Evolutionary conservation across 306 rosid genomes (phyloP).

Genomic region (Medicago ruthenica): DNA sequence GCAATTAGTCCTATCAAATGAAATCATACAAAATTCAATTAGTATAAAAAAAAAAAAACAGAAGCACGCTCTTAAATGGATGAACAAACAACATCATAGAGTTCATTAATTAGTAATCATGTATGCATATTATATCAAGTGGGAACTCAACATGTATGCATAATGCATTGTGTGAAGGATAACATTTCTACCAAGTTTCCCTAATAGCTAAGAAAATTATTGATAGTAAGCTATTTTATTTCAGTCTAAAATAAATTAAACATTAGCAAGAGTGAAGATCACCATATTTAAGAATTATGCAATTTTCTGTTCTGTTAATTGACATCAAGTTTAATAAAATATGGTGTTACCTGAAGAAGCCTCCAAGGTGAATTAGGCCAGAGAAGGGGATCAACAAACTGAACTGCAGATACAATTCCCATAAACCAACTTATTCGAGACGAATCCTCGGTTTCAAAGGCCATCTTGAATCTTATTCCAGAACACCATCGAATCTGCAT

Average conservation of each 20-base stretch:
- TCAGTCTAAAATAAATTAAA: not conserved
- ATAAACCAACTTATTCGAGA: slow-evolving; percentile 80
- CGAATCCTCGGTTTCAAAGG: slow-evolving; percentile 92
- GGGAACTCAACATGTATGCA: slow-evolving; percentile 23
- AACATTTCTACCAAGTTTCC: not conserved
- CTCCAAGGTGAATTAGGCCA: slow-evolving; percentile 99
- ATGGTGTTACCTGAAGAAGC: slow-evolving; percentile 81
- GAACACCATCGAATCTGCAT: slow-evolving; percentile 80
- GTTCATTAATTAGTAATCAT: not conserved
- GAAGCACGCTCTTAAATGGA: slow-evolving; percentile 8
- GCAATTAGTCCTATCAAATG: not conserved
- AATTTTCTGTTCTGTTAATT: slow-evolving; percentile 16
- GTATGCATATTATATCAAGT: no score
- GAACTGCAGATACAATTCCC: slow-evolving; percentile 88
- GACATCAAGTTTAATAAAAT: not conserved
- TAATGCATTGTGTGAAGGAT: not conserved
- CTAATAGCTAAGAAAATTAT: slow-evolving; percentile 1
- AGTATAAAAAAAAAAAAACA: not conserved
- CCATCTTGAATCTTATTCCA: slow-evolving; percentile 96
- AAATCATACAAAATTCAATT: not conserved
- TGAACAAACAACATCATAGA: not conserved
- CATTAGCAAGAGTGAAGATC: not conserved
- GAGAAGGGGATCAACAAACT: slow-evolving; percentile 70
- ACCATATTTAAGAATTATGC: not conserved
- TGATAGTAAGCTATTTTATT: slow-evolving; percentile 19